phyloP scores from a whole-genome alignment of 2,329 filamentous ascomycete genomes.

The Cladosporium sp. region DNA sequence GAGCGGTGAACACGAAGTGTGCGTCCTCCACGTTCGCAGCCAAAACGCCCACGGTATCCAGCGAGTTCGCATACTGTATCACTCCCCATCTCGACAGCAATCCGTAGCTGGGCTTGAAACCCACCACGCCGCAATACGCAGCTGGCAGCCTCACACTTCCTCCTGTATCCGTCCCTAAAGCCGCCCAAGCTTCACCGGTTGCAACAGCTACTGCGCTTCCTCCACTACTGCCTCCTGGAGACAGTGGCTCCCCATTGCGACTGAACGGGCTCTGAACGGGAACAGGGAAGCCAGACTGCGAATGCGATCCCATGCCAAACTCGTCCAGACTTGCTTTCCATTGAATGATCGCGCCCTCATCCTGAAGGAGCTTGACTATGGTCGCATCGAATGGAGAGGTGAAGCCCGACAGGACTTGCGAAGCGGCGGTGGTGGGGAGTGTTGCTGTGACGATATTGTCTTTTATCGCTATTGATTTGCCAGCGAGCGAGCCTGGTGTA shows the following conservation, averaged over 20 bases:
- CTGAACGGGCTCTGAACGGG: slow-evolving; percentile 54
- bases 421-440: slow-evolving; percentile 72
- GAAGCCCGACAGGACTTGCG: slow-evolving; percentile 64
- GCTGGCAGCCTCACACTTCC: slow-evolving; percentile 84
- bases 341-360: slow-evolving; percentile 59
- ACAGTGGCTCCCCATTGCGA: slow-evolving; percentile 40
- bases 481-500: slow-evolving; percentile 16
- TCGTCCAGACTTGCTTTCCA: slow-evolving; percentile 94
- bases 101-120: slow-evolving; percentile 90
- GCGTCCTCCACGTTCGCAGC: slow-evolving; percentile 52
- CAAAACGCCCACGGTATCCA: slow-evolving; percentile 83
- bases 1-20: slow-evolving; percentile 38
- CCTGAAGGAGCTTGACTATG: slow-evolving; percentile 64
- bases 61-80: slow-evolving; percentile 84
- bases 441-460: slow-evolving; percentile 48
- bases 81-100: slow-evolving; percentile 81
- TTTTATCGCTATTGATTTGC: slow-evolving; percentile 44
- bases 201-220: slow-evolving; percentile 85
- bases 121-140: slow-evolving; percentile 76
- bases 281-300: slow-evolving; percentile 63
- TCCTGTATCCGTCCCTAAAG: slow-evolving; percentile 89
- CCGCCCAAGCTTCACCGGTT: slow-evolving; percentile 59
- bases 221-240: slow-evolving; percentile 85
- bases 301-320: slow-evolving; percentile 91
- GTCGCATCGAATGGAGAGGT: slow-evolving; percentile 77